phyloP scores from a whole-genome alignment of 1,284 basidiomycete species.

The Cryptococcus hybrid region DNA sequence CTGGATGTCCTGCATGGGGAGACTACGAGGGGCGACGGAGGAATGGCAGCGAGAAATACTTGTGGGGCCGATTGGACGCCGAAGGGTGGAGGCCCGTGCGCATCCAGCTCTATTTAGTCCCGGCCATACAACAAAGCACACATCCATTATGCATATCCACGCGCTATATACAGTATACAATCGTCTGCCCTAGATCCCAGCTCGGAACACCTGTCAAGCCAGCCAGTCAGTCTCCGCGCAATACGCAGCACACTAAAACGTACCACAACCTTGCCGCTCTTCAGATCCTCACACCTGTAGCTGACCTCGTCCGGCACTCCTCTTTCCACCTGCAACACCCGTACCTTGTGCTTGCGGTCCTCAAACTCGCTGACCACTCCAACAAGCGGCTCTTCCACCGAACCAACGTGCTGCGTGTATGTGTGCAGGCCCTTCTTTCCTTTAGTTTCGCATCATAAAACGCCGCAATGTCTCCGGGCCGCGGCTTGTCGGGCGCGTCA shows the following conservation, averaged over 20 bases:
- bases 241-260: slow-evolving; percentile 15
- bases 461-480: slow-evolving; percentile 79
- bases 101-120: too few relatives aligned
- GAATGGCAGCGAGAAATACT: too few relatives aligned
- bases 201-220: too few relatives aligned
- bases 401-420: slow-evolving; percentile 64
- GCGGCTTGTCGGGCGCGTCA: slow-evolving; percentile 35
- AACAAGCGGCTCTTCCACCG: slow-evolving; percentile 61
- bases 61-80: neutral
- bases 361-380: slow-evolving; percentile 81
- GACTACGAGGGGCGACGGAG: too few relatives aligned
- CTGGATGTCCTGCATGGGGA: slow-evolving; percentile 64
- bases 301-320: slow-evolving; percentile 68
- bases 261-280: slow-evolving; percentile 76
- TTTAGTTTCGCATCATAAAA: slow-evolving; percentile 77
- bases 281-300: slow-evolving; percentile 84
- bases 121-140: too few relatives aligned
- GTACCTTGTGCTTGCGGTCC: slow-evolving; percentile 70
- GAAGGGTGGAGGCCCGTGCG: neutral
- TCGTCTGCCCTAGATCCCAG: too few relatives aligned
- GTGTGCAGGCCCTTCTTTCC: slow-evolving; percentile 71
- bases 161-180: too few relatives aligned
- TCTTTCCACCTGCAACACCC: slow-evolving; percentile 65
- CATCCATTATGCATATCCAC: too few relatives aligned
- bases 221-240: too few relatives aligned